A percentile compares a stretch with the other conserved stretches of the same genome.
Conservation (phyloP, 768 basidiomycete genomes). For the Goffeauzyma gilvescens region DNA sequence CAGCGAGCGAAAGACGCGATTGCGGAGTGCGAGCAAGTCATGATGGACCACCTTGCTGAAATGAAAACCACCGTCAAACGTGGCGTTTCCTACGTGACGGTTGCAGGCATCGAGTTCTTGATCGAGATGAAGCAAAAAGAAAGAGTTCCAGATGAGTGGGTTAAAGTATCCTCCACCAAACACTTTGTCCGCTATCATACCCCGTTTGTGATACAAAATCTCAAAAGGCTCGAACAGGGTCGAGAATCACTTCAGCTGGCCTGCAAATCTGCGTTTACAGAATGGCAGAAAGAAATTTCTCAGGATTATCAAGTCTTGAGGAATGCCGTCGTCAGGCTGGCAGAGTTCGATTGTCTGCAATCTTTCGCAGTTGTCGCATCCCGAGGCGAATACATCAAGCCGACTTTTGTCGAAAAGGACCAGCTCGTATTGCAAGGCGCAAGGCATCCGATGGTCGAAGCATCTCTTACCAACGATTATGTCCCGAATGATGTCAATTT, state of each 20-base stretch:
- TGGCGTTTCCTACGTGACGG: slow-evolving; percentile 51
- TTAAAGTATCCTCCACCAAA: slow-evolving; percentile 49
- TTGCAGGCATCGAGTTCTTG: slow-evolving; percentile 65
- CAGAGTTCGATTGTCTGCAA: slow-evolving; percentile 61
- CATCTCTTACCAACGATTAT: slow-evolving; percentile 46
- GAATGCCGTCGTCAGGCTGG: slow-evolving; percentile 59
- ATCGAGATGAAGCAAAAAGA: slow-evolving; percentile 51
- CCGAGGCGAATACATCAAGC: slow-evolving; percentile 56
- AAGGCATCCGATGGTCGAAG: slow-evolving; percentile 63
- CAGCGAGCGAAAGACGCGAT: slow-evolving; percentile 45
- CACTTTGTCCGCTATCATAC: slow-evolving; percentile 53
- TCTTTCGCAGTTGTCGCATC: slow-evolving; percentile 66
- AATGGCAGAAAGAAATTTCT: slow-evolving; percentile 53
- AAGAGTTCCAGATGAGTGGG: slow-evolving; percentile 29
- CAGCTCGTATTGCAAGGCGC: slow-evolving; percentile 59
- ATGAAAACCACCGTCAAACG: too few relatives aligned
- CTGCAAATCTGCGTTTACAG: slow-evolving; percentile 40
- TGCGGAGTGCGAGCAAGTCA: slow-evolving; percentile 54
- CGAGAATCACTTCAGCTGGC: slow-evolving; percentile 51
- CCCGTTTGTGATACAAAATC: slow-evolving; percentile 36
- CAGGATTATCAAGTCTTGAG: slow-evolving; percentile 55
- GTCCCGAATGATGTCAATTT: slow-evolving; percentile 63
- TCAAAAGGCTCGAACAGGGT: slow-evolving; percentile 55
- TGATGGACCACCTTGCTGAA: slow-evolving; percentile 54
- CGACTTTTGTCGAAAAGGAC: slow-evolving; percentile 47